These are phyloP conservation scores for Verticillium tricorpus DNA, from an alignment of 2,329 filamentous ascomycete species.

Conservation along the genomic window DNA sequence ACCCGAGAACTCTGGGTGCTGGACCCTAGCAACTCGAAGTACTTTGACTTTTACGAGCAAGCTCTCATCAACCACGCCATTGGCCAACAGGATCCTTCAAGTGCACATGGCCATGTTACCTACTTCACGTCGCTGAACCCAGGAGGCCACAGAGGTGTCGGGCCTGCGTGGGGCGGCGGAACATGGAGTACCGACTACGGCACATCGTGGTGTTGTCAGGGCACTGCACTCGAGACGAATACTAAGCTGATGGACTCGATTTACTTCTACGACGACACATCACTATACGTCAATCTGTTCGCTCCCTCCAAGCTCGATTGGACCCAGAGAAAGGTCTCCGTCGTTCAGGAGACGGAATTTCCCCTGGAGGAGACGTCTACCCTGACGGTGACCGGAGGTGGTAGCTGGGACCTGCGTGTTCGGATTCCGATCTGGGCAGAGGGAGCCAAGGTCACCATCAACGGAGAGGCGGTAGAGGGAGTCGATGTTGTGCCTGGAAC, in stretches of 20 bases:
- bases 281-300: slow-evolving; percentile 46
- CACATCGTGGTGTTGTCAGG: slow-evolving; percentile 51
- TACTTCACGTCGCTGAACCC: slow-evolving; percentile 48
- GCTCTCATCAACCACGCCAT: slow-evolving; percentile 46
- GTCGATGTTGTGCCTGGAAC: slow-evolving; percentile 26
- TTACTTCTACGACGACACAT: slow-evolving; percentile 38
- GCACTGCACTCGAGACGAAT: slow-evolving; percentile 47
- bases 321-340: slow-evolving; percentile 30
- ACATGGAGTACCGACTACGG: slow-evolving; percentile 50
- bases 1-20: slow-evolving; percentile 45
- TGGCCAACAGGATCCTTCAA: slow-evolving; percentile 40
- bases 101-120: slow-evolving; percentile 43
- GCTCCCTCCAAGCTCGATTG: slow-evolving; percentile 40
- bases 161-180: slow-evolving; percentile 48
- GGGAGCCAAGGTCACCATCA: slow-evolving; percentile 33
- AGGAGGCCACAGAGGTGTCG: slow-evolving; percentile 41
- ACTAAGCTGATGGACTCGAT: slow-evolving; percentile 50
- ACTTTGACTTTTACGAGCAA: slow-evolving; percentile 51
- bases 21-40: slow-evolving; percentile 32
- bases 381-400: slow-evolving; percentile 31
- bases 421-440: slow-evolving; percentile 43
- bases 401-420: slow-evolving; percentile 30
- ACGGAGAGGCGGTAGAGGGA: slow-evolving; percentile 25
- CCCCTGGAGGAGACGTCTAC: slow-evolving; percentile 34
- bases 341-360: slow-evolving; percentile 38